Conservation (phyloP, 2,329 filamentous ascomycete species). For the Trichophyton equinum region DNA sequence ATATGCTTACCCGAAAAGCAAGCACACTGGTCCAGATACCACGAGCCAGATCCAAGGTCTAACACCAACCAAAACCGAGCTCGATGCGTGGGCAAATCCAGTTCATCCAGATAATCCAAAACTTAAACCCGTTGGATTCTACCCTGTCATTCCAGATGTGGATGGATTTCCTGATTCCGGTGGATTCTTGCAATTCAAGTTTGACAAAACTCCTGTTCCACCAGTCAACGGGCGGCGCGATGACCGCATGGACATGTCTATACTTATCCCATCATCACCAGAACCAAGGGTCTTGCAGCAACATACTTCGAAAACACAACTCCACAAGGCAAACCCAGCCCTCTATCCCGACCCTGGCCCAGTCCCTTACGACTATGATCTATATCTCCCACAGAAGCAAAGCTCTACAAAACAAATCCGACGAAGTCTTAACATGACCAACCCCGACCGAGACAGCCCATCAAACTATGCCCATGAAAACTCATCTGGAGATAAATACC, state of each 20-base stretch:
- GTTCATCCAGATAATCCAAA: conserved; percentile 47
- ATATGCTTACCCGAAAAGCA: conserved; percentile 52
- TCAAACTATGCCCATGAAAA: conserved; percentile 37
- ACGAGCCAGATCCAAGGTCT: conserved; percentile 42
- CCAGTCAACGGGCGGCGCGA: conserved; percentile 40
- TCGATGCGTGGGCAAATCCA: conserved; percentile 47
- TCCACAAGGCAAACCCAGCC: conserved; percentile 39
- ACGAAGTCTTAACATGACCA: conserved; percentile 42
- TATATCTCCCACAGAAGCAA: conserved; percentile 43
- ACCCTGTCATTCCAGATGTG: conserved; percentile 49
- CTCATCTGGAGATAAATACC: conserved; percentile 34
- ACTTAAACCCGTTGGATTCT: conserved; percentile 46
- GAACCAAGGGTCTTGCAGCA: conserved; percentile 37
- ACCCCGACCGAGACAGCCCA: conserved; percentile 42
- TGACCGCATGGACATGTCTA: conserved; percentile 45
- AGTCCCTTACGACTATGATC: conserved; percentile 46
- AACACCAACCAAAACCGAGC: conserved; percentile 41
- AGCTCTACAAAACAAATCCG: conserved; percentile 40
- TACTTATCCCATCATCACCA: conserved; percentile 42
- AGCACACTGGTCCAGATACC: conserved; percentile 45
- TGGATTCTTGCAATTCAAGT: conserved; percentile 49
- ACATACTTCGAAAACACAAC: conserved; percentile 37
- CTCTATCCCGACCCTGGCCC: conserved; percentile 41
- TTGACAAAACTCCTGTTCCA: conserved; percentile 46
- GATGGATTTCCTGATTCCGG: conserved; percentile 47